Conservation (phyloP, 2,329 filamentous ascomycete genomes). For the Diplodia mutila region DNA sequence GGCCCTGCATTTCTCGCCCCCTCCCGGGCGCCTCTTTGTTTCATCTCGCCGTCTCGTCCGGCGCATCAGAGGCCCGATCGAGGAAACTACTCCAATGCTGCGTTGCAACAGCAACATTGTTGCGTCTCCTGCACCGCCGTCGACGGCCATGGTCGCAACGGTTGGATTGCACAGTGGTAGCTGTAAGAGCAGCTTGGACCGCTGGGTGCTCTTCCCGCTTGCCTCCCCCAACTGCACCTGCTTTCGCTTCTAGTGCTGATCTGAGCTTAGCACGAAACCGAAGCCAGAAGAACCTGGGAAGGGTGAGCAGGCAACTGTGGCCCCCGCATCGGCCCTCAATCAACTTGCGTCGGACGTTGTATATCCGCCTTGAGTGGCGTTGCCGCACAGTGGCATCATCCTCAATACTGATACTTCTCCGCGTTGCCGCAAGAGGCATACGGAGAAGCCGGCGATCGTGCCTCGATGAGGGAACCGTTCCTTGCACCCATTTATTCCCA, state of each 20-base stretch:
- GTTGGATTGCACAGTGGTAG: slow-evolving; percentile 1
- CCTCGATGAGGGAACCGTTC: neutral
- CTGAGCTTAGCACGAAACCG: slow-evolving; percentile 5
- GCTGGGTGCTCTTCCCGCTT: neutral
- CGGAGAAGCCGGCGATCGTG: neutral
- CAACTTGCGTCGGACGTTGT: neutral
- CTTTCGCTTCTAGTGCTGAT: slow-evolving; percentile 10
- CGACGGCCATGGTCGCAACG: neutral
- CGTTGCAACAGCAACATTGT: slow-evolving; percentile 5
- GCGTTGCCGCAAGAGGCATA: neutral
- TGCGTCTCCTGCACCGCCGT: neutral
- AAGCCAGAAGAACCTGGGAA: neutral
- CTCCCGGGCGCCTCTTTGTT: neutral
- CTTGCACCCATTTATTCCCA: neutral
- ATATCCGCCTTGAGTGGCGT: slow-evolving; percentile 8
- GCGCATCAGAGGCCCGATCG: neutral
- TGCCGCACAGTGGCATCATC: neutral
- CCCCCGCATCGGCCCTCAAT: neutral
- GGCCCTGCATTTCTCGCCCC: neutral
- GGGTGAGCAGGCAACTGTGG: neutral
- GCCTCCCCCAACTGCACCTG: neutral
- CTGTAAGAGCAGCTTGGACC: neutral
- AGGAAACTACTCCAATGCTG: neutral
- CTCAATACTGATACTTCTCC: neutral
- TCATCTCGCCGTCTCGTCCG: neutral